Evolutionary conservation across 176 grass and related monocot species (phyloP), one percentile per base, ranked within the genome.

Genomic region (Oryza brachyantha): DNA sequence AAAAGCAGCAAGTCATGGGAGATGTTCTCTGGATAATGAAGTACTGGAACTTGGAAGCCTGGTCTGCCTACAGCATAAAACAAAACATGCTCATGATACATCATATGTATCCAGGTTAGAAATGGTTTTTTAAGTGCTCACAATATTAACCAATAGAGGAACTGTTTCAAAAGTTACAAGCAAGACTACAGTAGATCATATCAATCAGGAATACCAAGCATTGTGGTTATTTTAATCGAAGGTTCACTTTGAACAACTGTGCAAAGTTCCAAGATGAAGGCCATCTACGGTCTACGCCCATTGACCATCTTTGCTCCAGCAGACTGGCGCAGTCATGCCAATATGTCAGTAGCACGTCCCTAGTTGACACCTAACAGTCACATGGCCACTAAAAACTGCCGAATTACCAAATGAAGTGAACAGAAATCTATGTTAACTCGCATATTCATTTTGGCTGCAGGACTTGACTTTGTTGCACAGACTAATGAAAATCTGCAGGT

Each of bases 11-110:
- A 69, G 46, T 92, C 82, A 5, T 80, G 73, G 65, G 78, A 83
- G 61, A 86, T 57, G 74, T 88, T 90, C 61, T 89, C 84, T 84
- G 89, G 89, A 86, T 90, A 81, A n/a, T 90, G 72, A 77, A 97
- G 80, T 25, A 80, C 39, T 31, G 92, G 95, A 71, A 97, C 73
- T 88, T 90, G 87, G 83, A 88, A 92, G 48, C 92, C 92, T 54
- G 87, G 73, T 81, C 87, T 88, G 13, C 87, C 95, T 97, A 76
- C 76, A 89, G 66, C 87, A 36, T 3, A 72, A 55, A 2, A 69
- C 5, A 35, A 70, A 39, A 9, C 22, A 81, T 55, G n/a, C 27
- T 24, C 34, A 76, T 36, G n/a, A 79, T 76, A 59, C 22, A 66
- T 37, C 60, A 79, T 40, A 81, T 11, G 64, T 40, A 54, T 52